Base-by-base conservation (phyloP, 352 stramenopile genomes). In the Aphanomyces stellatus region DNA sequence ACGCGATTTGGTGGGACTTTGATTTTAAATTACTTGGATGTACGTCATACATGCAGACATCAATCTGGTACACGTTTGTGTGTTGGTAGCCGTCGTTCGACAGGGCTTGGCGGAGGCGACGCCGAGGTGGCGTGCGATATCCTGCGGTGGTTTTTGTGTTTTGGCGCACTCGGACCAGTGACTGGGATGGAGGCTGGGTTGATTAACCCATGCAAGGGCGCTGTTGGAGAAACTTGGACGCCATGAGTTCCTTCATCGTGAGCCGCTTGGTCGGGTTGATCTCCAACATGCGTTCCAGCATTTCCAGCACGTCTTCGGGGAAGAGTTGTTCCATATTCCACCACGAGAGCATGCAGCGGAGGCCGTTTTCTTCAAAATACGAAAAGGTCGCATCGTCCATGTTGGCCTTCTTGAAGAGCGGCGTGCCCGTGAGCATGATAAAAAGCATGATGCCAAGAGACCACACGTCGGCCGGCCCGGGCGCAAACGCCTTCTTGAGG, bases 391-490 rank as follows among this genome's bases (percentile, higher is more conserved):
- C 19, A 24, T 57, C 49, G 30, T 57, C 49, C 13, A 24, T 24
- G 27, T 57, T 57, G 49, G 49, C 49, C 49, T 67, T 67, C n/a
- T 57, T 57, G 33, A 67, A 67, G 3, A 67, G 22, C 25, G 68
- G 68, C 15, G 51, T 43, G 17, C 68, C 68, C 53, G 68, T 72
- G 19, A 72, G 13, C 60, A 72, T 70, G 19, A 69, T 72, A 55
- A 72, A 72, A 5, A 72, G 49, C 30, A 72, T 65, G 51, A 72
- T 71, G 24, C 68, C 68, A 8, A 72, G 64, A 11, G 64, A 72
- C 25, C 77, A 71, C 7, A 88, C 46, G 53, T 90, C 79, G 0
- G 88, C 30, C 11, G 56, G 53, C 49, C 53, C 53, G 17, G 55
- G 57, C 1, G 72, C 72, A 13, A 53, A 66, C 28, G 31, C 69